Percentiles rank a stretch among this genome's conserved stretches.
phyloP scores from a whole-genome alignment of 2,329 filamentous ascomycete genomes.

The Aspergillus awamori region DNA sequence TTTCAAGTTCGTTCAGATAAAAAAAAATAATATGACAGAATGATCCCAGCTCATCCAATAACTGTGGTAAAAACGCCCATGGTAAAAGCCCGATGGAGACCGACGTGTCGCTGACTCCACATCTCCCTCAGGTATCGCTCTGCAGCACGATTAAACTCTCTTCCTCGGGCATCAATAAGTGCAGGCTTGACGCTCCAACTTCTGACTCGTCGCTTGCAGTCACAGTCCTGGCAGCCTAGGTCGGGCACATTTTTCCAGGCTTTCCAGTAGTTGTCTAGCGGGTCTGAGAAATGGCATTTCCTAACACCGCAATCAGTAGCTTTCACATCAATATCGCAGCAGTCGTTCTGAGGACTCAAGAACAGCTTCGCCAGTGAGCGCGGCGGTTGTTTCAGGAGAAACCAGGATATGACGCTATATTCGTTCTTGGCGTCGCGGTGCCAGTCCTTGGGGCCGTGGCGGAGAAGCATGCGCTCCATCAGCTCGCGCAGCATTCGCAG shows the following conservation, averaged over 20 bases:
- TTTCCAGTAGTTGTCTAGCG: conserved; percentile 33
- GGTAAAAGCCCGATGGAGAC: conserved; percentile 27
- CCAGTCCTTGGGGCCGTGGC: conserved; percentile 33
- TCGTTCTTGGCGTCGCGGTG: conserved; percentile 30
- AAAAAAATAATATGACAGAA: background rate
- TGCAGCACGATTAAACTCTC: conserved; percentile 29
- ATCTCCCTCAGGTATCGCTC: conserved; percentile 33
- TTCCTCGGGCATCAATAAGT: conserved; percentile 31
- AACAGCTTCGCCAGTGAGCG: conserved; percentile 30
- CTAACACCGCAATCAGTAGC: conserved; percentile 15
- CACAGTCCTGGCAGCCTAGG: conserved; percentile 28
- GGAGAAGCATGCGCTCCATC: conserved; percentile 33
- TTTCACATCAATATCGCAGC: conserved; percentile 28
- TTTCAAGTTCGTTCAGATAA: background rate
- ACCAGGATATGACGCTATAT: conserved; percentile 33
- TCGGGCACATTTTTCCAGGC: conserved; percentile 30
- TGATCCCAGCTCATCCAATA: conserved; percentile 18
- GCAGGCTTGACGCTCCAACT: conserved; percentile 35
- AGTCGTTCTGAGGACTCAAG: conserved; percentile 29
- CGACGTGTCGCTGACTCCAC: conserved; percentile 31
- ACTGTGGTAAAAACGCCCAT: conserved; percentile 24
- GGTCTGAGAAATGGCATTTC: conserved; percentile 29
- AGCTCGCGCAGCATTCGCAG: conserved; percentile 35
- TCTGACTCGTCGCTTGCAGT: conserved; percentile 29
- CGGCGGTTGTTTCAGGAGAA: conserved; percentile 30